Evolutionary conservation across 441 rosid genomes (phyloP).

Genomic region (Syzygium syzygioides): DNA sequence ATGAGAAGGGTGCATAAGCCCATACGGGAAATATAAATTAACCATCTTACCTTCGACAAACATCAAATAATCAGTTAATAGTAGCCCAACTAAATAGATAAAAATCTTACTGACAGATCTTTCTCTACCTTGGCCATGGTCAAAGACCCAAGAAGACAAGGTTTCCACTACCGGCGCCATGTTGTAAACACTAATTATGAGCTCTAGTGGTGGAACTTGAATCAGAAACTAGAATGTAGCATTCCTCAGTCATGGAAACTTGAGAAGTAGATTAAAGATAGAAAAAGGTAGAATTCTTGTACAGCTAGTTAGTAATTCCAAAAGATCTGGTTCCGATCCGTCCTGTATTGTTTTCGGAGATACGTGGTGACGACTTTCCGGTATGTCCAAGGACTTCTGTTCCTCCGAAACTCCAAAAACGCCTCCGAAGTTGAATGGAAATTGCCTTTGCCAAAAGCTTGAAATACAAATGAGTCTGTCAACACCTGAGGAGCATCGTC

Average conservation of each 20-base stretch:
- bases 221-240: neutral
- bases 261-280: neutral
- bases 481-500: slow-evolving; percentile 36
- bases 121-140: neutral
- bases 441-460: slow-evolving; percentile 73
- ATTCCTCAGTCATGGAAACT: neutral
- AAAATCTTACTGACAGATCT: neutral
- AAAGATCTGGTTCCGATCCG: slow-evolving; percentile 46
- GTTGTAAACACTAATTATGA: neutral
- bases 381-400: slow-evolving; percentile 45
- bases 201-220: neutral
- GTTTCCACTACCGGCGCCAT: neutral
- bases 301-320: slow-evolving; percentile 58
- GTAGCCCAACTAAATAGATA: neutral
- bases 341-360: slow-evolving; percentile 47
- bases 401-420: slow-evolving; percentile 46
- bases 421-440: slow-evolving; percentile 72
- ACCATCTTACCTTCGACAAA: neutral
- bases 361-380: slow-evolving; percentile 44
- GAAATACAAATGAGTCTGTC: slow-evolving; percentile 58
- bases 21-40: neutral
- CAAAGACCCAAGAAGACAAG: neutral
- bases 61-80: neutral
- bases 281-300: neutral
- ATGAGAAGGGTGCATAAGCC: neutral